These are phyloP conservation scores for Blastobotrys proliferans DNA, from an alignment of 1,139 yeast genomes.

Conservation along the genomic window DNA sequence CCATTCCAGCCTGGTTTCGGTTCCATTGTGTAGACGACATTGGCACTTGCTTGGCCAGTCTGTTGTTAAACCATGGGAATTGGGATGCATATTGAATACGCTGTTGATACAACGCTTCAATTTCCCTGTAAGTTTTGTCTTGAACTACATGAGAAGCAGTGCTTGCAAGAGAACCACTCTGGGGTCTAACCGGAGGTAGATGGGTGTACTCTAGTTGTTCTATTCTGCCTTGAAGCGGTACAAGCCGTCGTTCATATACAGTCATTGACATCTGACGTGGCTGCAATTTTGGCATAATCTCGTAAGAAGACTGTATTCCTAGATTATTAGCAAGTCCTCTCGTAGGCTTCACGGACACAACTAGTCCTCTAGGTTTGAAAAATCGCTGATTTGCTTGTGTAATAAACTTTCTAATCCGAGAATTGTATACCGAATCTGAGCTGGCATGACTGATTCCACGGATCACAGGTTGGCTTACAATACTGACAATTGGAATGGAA, in stretches of 20 bases:
- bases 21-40: no score
- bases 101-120: no score
- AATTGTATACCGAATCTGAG: not conserved
- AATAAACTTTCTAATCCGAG: not conserved
- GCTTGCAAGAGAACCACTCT: no score
- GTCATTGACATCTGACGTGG: slow-evolving; percentile 3
- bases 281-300: not conserved
- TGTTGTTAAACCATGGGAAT: no score
- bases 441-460: not conserved
- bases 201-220: no score
- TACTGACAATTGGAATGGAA: not conserved
- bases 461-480: not conserved
- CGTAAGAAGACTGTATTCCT: not conserved
- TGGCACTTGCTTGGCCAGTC: no score
- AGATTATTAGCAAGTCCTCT: not conserved
- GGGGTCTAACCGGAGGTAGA: no score
- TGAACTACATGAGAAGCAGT: no score
- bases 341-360: not conserved
- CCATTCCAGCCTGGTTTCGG: no score
- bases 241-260: not conserved
- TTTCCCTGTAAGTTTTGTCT: no score
- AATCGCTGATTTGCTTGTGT: not conserved
- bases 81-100: no score
- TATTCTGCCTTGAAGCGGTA: not conserved
- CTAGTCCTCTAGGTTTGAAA: slow-evolving; percentile 1